Evolutionary conservation across 176 grass and related monocot genomes (phyloP).

Genomic region (Oropetium thomaeum): DNA sequence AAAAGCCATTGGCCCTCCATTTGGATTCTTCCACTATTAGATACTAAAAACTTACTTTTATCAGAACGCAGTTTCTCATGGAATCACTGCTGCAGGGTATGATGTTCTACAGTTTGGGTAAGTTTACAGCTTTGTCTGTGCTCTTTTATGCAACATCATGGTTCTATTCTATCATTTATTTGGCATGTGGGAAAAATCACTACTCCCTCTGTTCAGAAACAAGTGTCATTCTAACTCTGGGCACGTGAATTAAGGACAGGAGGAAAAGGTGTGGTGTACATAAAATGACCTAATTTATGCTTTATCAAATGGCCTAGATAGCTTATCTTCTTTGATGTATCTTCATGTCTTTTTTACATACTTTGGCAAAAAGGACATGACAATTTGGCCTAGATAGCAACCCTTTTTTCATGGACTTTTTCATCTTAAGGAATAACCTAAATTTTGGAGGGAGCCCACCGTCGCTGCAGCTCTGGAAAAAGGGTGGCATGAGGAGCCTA

Average conservation of each 20-base stretch:
- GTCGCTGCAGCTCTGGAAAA: too few species aligned
- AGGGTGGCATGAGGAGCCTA: too few species aligned
- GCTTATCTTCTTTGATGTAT: conserved; percentile 14
- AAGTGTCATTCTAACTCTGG: too few species aligned
- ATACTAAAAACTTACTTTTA: conserved; percentile 25
- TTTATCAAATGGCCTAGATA: background rate
- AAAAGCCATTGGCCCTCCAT: background rate
- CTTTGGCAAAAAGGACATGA: too few species aligned
- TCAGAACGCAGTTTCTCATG: conserved; percentile 79
- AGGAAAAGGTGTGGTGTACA: too few species aligned
- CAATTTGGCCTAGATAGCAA: too few species aligned
- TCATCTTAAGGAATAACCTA: too few species aligned
- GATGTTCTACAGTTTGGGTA: conserved; percentile 93
- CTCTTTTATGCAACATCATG: conserved; percentile 8
- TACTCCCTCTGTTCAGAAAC: too few species aligned
- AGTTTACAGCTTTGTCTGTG: conserved; percentile 39
- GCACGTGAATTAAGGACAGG: too few species aligned
- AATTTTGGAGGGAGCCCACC: too few species aligned
- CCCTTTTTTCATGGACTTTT: too few species aligned
- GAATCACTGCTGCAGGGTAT: conserved; percentile 63
- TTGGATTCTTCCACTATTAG: conserved; percentile 13
- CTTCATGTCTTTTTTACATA: conserved; percentile 1
- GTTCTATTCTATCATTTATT: background rate
- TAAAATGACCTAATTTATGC: background rate
- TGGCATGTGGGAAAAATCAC: background rate